These are phyloP conservation scores for Hypoxylon sp. DNA, from an alignment of 2,329 filamentous ascomycete species.

Conservation along the genomic window DNA sequence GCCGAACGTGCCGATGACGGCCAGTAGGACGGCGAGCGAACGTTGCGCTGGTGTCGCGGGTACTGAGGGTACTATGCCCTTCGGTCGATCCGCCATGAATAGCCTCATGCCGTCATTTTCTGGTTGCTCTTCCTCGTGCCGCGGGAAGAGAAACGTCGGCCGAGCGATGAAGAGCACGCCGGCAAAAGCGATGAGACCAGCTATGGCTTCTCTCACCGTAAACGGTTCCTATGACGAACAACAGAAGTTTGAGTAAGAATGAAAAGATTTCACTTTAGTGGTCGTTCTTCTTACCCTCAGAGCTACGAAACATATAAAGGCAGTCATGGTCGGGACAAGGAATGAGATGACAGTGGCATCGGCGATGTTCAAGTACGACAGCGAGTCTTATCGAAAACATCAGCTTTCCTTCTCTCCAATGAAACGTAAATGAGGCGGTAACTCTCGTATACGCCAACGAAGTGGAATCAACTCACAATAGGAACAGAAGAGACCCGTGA, in stretches of 20 bases:
- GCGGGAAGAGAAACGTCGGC: conserved; percentile 69
- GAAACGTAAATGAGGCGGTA: not conserved
- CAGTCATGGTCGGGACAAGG: conserved; percentile 78
- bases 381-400: conserved; percentile 57
- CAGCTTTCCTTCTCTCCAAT: not conserved
- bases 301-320: conserved; percentile 72
- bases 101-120: conserved; percentile 2
- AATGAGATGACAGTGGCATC: conserved; percentile 87
- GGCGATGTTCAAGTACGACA: conserved; percentile 78
- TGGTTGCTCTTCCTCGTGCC: conserved; percentile 22
- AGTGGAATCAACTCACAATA: conserved; percentile 52
- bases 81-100: conserved; percentile 33
- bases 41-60: conserved; percentile 69
- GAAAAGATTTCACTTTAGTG: not conserved
- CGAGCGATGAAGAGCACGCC: conserved; percentile 83
- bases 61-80: conserved; percentile 42
- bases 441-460: not conserved
- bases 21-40: conserved; percentile 72
- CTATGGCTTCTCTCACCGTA: conserved; percentile 76
- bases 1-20: conserved; percentile 77
- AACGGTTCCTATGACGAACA: conserved; percentile 75
- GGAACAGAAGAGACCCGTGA: conserved; percentile 74
- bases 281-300: conserved; percentile 43
- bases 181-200: conserved; percentile 74
- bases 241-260: conserved; percentile 55